A percentile compares a stretch with the other conserved stretches of the same genome.
Conservation (phyloP, 805 yeast species). For the Wickerhamiella parazyma region DNA sequence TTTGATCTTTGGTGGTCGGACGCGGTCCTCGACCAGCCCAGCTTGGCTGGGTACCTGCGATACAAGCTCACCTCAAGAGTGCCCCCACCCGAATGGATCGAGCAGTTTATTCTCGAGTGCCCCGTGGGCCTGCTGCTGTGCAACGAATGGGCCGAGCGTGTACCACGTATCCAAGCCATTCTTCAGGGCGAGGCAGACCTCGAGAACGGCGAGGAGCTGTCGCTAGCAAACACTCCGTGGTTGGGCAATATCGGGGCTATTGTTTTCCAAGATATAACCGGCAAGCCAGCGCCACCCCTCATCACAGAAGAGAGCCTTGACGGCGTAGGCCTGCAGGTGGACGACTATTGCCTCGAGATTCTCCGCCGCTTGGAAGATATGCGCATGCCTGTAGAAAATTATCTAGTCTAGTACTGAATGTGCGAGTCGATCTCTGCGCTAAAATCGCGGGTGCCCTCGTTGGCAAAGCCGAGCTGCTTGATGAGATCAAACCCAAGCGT, state of each 20-base stretch:
- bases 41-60: neutral
- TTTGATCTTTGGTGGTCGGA: neutral
- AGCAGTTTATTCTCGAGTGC: neutral
- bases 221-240: conserved; percentile 11
- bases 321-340: neutral
- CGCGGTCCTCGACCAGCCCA: neutral
- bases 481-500: conserved; percentile 13
- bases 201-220: neutral
- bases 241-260: conserved; percentile 2
- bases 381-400: conserved; percentile 2
- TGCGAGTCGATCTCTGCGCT: neutral
- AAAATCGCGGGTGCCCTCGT: conserved; percentile 15
- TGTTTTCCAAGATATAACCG: neutral
- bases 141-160: conserved; percentile 5
- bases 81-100: conserved; percentile 3
- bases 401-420: conserved; percentile 8
- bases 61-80: neutral
- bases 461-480: conserved; percentile 16
- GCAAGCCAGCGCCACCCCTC: neutral
- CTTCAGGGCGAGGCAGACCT: conserved; percentile 3
- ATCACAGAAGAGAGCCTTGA: neutral
- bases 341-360: conserved; percentile 3
- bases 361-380: neutral
- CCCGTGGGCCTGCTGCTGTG: conserved; percentile 9
- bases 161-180: neutral